A percentile compares a stretch with the other conserved stretches of the same genome.
Evolutionary conservation across 441 rosid species (phyloP).

Genomic region (Erodium trifolium): DNA sequence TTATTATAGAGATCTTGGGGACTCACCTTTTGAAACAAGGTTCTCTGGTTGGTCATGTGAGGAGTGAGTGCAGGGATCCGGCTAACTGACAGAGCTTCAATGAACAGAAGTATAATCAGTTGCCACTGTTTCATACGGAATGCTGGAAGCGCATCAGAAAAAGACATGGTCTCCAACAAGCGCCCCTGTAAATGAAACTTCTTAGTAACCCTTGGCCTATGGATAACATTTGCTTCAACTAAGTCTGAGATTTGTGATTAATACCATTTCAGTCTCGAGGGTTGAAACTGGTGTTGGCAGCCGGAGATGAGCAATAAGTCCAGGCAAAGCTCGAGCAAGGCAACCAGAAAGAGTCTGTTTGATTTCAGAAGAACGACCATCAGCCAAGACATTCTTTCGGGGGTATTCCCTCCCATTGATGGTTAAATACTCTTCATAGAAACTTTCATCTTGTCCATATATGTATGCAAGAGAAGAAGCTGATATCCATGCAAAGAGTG

Average conservation of each 20-base stretch:
- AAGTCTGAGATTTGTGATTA: neutral
- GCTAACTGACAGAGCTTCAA: conserved; percentile 68
- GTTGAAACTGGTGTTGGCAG: conserved; percentile 58
- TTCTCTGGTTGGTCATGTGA: conserved; percentile 39
- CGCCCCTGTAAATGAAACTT: conserved; percentile 37
- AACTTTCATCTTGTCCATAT: conserved; percentile 69
- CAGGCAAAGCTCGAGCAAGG: conserved; percentile 78
- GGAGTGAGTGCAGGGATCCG: conserved; percentile 54
- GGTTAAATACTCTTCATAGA: conserved; percentile 52
- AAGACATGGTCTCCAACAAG: conserved; percentile 80
- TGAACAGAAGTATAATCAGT: conserved; percentile 59
- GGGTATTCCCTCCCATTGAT: conserved; percentile 72
- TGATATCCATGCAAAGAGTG: conserved; percentile 80
- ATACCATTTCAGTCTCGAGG: conserved; percentile 77
- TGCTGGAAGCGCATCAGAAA: conserved; percentile 61
- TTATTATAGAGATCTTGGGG: neutral
- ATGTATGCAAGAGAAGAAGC: conserved; percentile 79
- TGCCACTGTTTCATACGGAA: conserved; percentile 68
- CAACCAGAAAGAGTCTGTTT: conserved; percentile 65
- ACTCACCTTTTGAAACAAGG: conserved; percentile 51
- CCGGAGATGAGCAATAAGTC: conserved; percentile 50
- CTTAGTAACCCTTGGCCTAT: neutral
- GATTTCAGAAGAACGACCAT: conserved; percentile 79
- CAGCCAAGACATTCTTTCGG: conserved; percentile 38
- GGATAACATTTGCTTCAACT: conserved; percentile 2